phyloP scores from a whole-genome alignment of 768 basidiomycete species.

The Boletus rex-veris region DNA sequence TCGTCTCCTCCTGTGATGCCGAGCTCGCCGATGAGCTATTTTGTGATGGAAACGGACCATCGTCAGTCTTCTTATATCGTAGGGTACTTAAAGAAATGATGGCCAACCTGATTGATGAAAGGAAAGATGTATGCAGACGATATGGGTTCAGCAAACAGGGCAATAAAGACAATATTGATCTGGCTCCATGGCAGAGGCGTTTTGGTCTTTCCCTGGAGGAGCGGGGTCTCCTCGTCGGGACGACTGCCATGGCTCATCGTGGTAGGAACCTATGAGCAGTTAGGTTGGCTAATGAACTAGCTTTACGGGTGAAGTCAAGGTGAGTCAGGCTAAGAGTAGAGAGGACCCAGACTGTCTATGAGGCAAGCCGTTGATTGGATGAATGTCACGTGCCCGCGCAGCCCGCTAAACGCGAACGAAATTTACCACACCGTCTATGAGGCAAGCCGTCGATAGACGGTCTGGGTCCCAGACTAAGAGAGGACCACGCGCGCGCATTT shows the following conservation, averaged over 20 bases:
- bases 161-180: background rate
- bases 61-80: background rate
- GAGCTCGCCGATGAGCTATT: background rate
- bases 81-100: background rate
- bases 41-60: too few relatives aligned
- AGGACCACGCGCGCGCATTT: too few relatives aligned
- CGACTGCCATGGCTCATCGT: background rate
- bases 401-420: too few relatives aligned
- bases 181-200: background rate
- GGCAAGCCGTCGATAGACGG: too few relatives aligned
- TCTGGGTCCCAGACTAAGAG: too few relatives aligned
- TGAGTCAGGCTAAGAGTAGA: too few relatives aligned
- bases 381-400: too few relatives aligned
- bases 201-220: background rate
- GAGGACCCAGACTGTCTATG: too few relatives aligned
- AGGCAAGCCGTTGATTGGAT: too few relatives aligned
- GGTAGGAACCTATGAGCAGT: background rate
- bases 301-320: too few relatives aligned
- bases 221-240: background rate
- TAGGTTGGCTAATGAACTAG: too few relatives aligned
- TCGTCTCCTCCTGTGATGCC: slow-evolving; percentile 32
- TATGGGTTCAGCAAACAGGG: background rate
- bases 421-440: too few relatives aligned
- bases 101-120: background rate
- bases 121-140: background rate